phyloP scores from a whole-genome alignment of 208 protist genomes.

The Naegleria lovaniensis region DNA sequence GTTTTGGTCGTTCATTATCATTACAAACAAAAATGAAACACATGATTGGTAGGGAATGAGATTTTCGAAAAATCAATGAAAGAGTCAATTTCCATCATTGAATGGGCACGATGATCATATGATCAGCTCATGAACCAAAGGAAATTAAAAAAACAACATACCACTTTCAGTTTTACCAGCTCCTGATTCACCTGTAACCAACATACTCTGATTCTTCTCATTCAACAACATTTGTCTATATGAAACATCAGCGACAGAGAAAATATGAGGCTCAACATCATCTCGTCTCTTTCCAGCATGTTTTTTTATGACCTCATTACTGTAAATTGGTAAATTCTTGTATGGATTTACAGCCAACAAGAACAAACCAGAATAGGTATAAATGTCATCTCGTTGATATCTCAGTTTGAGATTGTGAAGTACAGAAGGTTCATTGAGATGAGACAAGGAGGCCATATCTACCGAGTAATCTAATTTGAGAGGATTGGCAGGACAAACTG shows the following conservation, averaged over 20 bases:
- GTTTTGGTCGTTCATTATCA: background rate
- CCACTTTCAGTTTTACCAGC: conserved; percentile 85
- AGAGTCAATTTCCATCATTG: too few relatives aligned
- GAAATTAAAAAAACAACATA: background rate
- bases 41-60: too few relatives aligned
- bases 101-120: too few relatives aligned
- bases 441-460: conserved; percentile 31
- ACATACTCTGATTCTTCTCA: conserved; percentile 71
- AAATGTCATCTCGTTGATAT: conserved; percentile 49
- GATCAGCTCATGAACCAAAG: conserved; percentile 33
- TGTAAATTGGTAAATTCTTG: conserved; percentile 30
- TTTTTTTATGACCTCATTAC: background rate
- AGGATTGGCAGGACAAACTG: background rate
- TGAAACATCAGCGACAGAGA: conserved; percentile 55
- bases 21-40: background rate
- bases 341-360: conserved; percentile 53
- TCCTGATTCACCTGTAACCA: conserved; percentile 87
- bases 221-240: conserved; percentile 66
- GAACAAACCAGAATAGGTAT: conserved; percentile 53
- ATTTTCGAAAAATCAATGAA: too few relatives aligned
- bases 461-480: background rate
- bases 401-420: conserved; percentile 42
- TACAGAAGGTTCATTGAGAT: conserved; percentile 46
- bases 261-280: background rate
- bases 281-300: background rate